These are phyloP conservation scores for Pistacia vera DNA, from an alignment of 345 rosid species.

Conservation along the genomic window DNA sequence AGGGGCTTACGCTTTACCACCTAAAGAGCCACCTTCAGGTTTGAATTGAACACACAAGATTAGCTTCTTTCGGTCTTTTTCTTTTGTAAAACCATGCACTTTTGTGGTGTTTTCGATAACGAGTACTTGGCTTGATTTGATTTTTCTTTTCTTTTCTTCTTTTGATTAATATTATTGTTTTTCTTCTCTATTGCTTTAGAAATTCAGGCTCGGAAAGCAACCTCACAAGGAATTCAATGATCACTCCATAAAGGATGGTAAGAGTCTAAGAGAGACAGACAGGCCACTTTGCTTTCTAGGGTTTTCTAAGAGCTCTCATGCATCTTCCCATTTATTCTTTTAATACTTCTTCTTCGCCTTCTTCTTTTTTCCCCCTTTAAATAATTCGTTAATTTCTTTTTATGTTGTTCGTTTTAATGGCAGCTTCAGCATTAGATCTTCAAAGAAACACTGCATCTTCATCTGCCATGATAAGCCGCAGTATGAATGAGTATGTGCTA, in stretches of 20 bases:
- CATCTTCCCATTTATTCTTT: not conserved
- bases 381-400: not conserved
- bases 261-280: constrained; percentile 10
- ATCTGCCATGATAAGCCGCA: constrained; percentile 85
- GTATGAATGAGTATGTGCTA: constrained; percentile 88
- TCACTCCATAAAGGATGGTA: constrained; percentile 93
- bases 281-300: constrained; percentile 43
- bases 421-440: constrained; percentile 80
- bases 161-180: constrained; percentile 17
- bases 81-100: constrained; percentile 22
- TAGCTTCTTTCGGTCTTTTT: constrained; percentile 17
- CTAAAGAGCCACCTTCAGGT: constrained; percentile 99
- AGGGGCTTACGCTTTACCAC: constrained; percentile 99
- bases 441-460: constrained; percentile 86
- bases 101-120: constrained; percentile 26
- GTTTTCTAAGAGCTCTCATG: constrained; percentile 23
- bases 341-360: not conserved
- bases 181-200: constrained; percentile 39
- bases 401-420: not conserved
- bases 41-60: constrained; percentile 34
- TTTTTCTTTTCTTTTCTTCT: constrained; percentile 17
- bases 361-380: not conserved
- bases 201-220: constrained; percentile 99
- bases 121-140: constrained; percentile 20
- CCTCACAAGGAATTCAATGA: constrained; percentile 98